Evolutionary conservation across 179 eudicot species (phyloP).

Genomic region (Beta macrorhiza): DNA sequence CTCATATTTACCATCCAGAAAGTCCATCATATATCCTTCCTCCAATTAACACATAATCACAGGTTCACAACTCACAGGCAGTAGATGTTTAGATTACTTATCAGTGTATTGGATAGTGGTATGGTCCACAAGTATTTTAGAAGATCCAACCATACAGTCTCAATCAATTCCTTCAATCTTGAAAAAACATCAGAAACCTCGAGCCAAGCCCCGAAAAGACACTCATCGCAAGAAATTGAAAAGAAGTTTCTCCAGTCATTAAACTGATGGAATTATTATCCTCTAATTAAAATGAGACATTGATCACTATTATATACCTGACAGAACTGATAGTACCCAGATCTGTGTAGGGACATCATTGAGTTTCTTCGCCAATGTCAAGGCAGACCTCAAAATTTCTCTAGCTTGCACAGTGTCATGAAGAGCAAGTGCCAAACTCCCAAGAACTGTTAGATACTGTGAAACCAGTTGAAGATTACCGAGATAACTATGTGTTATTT

Average conservation of each 20-base stretch:
- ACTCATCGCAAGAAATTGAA: background rate
- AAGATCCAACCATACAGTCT: background rate
- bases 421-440: constrained; percentile 90
- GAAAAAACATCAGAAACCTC: background rate
- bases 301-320: constrained; percentile 45
- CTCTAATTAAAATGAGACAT: background rate
- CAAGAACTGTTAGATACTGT: constrained; percentile 89
- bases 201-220: background rate
- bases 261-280: background rate
- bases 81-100: background rate
- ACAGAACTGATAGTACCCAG: constrained; percentile 83
- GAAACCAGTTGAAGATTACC: constrained; percentile 98
- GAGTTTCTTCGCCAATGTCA: constrained; percentile 95
- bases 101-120: background rate
- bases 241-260: background rate
- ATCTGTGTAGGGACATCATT: constrained; percentile 88
- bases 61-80: background rate
- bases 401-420: constrained; percentile 91
- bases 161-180: background rate
- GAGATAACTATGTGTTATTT: constrained; percentile 66
- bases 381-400: constrained; percentile 89
- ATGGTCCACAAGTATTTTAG: background rate
- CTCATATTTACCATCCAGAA: background rate
- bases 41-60: background rate
- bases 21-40: background rate